Percentiles rank a stretch among this genome's conserved stretches.
These are phyloP conservation scores for Metarhizium robertsii DNA, from an alignment of 2,329 filamentous ascomycete species.

Conservation along the genomic window DNA sequence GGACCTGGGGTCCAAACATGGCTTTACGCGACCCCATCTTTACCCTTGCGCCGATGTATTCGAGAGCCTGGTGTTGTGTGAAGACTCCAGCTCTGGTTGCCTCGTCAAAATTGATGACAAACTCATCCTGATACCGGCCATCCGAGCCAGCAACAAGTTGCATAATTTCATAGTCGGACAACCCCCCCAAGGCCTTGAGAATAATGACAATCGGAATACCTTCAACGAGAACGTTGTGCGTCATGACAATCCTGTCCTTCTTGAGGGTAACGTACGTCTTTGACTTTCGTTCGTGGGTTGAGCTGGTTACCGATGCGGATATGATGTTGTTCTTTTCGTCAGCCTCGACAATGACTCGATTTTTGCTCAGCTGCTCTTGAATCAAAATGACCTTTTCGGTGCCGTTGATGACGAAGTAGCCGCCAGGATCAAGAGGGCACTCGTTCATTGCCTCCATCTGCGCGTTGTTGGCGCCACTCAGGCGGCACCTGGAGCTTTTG, in stretches of 20 bases:
- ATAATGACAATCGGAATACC: conserved; percentile 92
- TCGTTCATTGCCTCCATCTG: conserved; percentile 92
- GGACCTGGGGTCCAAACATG: conserved; percentile 43
- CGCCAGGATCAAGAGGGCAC: conserved; percentile 90
- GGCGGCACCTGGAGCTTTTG: conserved; percentile 84
- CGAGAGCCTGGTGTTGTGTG: conserved; percentile 90
- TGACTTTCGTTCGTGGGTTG: conserved; percentile 93
- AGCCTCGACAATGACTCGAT: conserved; percentile 93
- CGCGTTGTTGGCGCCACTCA: conserved; percentile 72
- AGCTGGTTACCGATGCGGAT: conserved; percentile 93
- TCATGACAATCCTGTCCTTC: conserved; percentile 81
- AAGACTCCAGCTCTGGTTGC: conserved; percentile 74
- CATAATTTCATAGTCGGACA: conserved; percentile 92
- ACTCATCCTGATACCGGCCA: conserved; percentile 85
- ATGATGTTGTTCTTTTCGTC: conserved; percentile 88
- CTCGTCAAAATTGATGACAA: conserved; percentile 91
- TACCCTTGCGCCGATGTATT: conserved; percentile 79
- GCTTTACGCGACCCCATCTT: conserved; percentile 71
- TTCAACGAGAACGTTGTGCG: conserved; percentile 88
- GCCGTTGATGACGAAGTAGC: conserved; percentile 95
- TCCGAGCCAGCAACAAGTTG: conserved; percentile 84
- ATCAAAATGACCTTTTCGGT: conserved; percentile 98
- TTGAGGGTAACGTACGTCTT: conserved; percentile 95
- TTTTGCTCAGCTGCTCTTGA: conserved; percentile 98
- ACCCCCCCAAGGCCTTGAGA: conserved; percentile 85